A percentile compares a stretch with the other conserved stretches of the same genome.
Conservation (phyloP, 805 yeast species). For the Teunomyces funiuensis region DNA sequence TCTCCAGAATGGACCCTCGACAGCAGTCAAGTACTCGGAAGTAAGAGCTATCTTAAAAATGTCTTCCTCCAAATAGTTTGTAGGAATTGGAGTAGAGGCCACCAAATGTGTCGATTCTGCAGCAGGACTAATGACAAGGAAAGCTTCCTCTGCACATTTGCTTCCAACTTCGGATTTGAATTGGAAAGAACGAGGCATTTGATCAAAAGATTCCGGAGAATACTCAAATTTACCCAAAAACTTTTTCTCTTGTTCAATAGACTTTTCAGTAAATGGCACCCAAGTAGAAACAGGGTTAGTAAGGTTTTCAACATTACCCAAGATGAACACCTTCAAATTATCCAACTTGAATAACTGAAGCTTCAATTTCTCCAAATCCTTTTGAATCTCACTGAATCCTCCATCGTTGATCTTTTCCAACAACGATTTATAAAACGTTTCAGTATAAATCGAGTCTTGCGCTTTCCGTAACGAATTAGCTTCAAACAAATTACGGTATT, state of each 20-base stretch:
- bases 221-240: slow-evolving; percentile 2
- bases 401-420: slow-evolving; percentile 55
- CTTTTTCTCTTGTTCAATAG: slow-evolving; percentile 10
- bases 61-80: slow-evolving; percentile 48
- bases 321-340: slow-evolving; percentile 65
- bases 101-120: slow-evolving; percentile 77
- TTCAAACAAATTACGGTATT: slow-evolving; percentile 51
- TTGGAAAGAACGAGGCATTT: slow-evolving; percentile 53
- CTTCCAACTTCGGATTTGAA: slow-evolving; percentile 58
- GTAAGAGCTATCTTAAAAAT: slow-evolving; percentile 70
- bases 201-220: slow-evolving; percentile 16
- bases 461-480: slow-evolving; percentile 65
- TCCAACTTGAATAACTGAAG: slow-evolving; percentile 50
- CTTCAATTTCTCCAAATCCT: slow-evolving; percentile 53
- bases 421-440: slow-evolving; percentile 47
- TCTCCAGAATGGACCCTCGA: slow-evolving; percentile 97
- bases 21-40: slow-evolving; percentile 73
- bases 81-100: slow-evolving; percentile 59
- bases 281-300: slow-evolving; percentile 60
- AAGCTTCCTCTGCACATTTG: slow-evolving; percentile 52
- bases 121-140: slow-evolving; percentile 72
- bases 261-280: slow-evolving; percentile 36
- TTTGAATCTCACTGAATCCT: slow-evolving; percentile 41
- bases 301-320: slow-evolving; percentile 63
- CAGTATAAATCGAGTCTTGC: slow-evolving; percentile 64